phyloP scores from a whole-genome alignment of 2,329 filamentous ascomycete species.

The Fusarium sp. region DNA sequence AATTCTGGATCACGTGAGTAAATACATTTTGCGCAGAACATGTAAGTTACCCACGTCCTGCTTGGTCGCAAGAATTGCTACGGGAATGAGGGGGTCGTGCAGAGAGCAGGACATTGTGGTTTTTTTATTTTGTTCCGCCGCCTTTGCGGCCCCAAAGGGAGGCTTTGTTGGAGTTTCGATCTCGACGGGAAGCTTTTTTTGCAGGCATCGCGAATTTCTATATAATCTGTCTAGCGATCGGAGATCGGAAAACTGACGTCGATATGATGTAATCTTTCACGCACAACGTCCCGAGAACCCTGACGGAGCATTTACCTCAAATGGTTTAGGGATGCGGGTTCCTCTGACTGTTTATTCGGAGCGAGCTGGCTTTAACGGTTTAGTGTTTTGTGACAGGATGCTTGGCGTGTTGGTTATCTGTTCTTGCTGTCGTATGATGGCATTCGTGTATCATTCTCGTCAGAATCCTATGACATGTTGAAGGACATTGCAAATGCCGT shows the following conservation, averaged over 20 bases:
- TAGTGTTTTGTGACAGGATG: neutral
- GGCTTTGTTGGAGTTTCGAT: neutral
- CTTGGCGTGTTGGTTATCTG: neutral
- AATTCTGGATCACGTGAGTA: constrained; percentile 9
- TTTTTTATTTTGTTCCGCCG: neutral
- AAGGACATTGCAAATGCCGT: neutral
- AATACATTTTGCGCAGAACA: neutral
- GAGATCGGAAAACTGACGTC: neutral
- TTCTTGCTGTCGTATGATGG: neutral
- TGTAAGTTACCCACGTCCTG: neutral
- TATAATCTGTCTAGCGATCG: neutral
- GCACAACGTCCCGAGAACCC: neutral
- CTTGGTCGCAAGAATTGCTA: neutral
- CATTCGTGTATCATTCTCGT: neutral
- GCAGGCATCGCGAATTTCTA: constrained; percentile 4
- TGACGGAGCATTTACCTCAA: neutral
- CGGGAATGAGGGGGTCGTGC: neutral
- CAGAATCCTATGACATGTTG: neutral
- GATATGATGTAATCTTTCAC: neutral
- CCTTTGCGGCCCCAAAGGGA: neutral
- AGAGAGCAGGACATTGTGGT: neutral
- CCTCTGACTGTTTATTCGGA: neutral
- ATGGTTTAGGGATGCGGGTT: neutral
- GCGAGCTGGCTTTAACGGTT: neutral
- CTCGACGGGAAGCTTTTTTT: neutral